phyloP scores from a whole-genome alignment of 768 basidiomycete species.

The Agaricus sinodeliciosus region DNA sequence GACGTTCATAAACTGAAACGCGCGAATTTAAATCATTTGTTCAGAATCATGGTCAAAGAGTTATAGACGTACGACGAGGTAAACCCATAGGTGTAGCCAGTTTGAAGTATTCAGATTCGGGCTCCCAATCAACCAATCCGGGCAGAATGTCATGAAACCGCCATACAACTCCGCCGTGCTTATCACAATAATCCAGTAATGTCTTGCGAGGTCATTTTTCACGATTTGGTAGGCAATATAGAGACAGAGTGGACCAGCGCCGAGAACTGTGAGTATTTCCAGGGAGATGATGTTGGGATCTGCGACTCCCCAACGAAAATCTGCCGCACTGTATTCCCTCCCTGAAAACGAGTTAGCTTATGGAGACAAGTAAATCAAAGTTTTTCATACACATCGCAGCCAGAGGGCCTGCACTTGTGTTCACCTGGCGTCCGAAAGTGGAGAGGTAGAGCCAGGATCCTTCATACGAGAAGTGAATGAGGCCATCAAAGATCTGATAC shows the following conservation, averaged over 20 bases:
- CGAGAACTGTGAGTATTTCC: constrained; percentile 78
- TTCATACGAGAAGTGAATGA: constrained; percentile 76
- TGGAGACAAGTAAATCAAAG: neutral
- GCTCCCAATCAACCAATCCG: constrained; percentile 78
- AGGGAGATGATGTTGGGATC: constrained; percentile 80
- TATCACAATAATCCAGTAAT: constrained; percentile 77
- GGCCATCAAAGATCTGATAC: constrained; percentile 65
- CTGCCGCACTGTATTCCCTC: constrained; percentile 77
- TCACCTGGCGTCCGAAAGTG: constrained; percentile 66
- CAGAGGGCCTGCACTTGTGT: constrained; percentile 59
- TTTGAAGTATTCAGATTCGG: constrained; percentile 69
- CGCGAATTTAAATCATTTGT: neutral
- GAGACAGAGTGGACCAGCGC: constrained; percentile 67
- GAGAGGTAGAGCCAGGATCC: constrained; percentile 78
- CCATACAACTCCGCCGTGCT: constrained; percentile 77
- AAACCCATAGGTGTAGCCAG: constrained; percentile 69
- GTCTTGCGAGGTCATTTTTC: constrained; percentile 55
- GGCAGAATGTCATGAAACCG: constrained; percentile 89
- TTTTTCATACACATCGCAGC: constrained; percentile 65
- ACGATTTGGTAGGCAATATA: constrained; percentile 64
- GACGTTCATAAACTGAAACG: constrained; percentile 66
- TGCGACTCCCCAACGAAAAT: constrained; percentile 74
- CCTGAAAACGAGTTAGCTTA: constrained; percentile 31
- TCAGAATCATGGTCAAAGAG: neutral
- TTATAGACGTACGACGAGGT: constrained; percentile 57